A percentile compares a stretch with the other conserved stretches of the same genome.
These are phyloP conservation scores for Kluyveromyces aestuarii DNA, from an alignment of 805 yeast genomes.

Conservation along the genomic window DNA sequence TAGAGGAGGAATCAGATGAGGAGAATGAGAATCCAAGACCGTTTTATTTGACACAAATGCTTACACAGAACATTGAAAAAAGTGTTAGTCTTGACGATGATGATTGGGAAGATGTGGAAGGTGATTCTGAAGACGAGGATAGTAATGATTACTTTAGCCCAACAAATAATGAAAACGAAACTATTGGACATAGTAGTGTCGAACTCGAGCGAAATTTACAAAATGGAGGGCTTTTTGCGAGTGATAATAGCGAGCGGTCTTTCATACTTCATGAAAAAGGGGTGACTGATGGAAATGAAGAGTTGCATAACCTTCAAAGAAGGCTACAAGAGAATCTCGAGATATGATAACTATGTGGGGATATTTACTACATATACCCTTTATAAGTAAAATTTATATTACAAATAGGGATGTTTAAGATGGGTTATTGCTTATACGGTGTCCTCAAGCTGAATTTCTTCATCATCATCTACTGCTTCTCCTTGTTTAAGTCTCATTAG, in stretches of 20 bases:
- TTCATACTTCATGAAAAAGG: not conserved
- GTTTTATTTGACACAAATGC: conserved; percentile 34
- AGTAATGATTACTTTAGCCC: not conserved
- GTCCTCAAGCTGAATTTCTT: conserved; percentile 26
- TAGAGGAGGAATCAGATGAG: conserved; percentile 17
- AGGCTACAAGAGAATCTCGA: not conserved
- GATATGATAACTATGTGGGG: not conserved
- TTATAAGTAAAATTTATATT: not conserved
- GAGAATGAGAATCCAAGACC: conserved; percentile 33
- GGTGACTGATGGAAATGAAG: not conserved
- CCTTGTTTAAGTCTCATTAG: conserved; percentile 25
- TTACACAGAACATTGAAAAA: conserved; percentile 20
- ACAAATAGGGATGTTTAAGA: not conserved
- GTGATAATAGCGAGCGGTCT: not conserved
- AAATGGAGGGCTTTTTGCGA: not conserved
- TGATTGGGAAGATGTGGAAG: conserved; percentile 33
- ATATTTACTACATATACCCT: not conserved
- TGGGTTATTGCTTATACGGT: conserved; percentile 2
- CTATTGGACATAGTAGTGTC: conserved; percentile 1
- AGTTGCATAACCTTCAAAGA: not conserved
- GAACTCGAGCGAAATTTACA: not conserved
- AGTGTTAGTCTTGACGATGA: conserved; percentile 20
- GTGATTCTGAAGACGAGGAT: conserved; percentile 18
- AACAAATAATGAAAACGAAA: conserved; percentile 20
- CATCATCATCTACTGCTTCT: conserved; percentile 33